Evolutionary conservation across 2,329 filamentous ascomycete genomes (phyloP).

Genomic region (Trichoderma sp.): DNA sequence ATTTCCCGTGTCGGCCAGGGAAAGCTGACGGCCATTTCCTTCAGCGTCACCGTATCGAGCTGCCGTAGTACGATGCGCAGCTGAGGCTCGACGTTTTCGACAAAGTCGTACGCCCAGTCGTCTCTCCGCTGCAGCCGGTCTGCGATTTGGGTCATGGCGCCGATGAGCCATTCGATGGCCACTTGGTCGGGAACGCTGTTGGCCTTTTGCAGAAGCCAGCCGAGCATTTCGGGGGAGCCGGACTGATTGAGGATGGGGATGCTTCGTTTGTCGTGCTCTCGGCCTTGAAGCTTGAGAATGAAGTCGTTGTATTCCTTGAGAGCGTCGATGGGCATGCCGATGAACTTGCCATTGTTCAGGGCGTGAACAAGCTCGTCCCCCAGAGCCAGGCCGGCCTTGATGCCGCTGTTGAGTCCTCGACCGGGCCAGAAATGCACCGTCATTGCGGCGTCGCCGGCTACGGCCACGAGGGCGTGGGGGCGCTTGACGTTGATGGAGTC

Average conservation of each 20-base stretch:
- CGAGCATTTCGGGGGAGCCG: slow-evolving; percentile 40
- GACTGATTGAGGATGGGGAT: slow-evolving; percentile 43
- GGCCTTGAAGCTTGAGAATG: slow-evolving; percentile 41
- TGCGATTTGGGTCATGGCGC: slow-evolving; percentile 41
- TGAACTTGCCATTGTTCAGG: slow-evolving; percentile 37
- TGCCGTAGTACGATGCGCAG: slow-evolving; percentile 41
- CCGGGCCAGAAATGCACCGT: slow-evolving; percentile 45
- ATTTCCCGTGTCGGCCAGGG: slow-evolving; percentile 44
- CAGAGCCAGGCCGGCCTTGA: slow-evolving; percentile 42
- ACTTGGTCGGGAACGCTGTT: slow-evolving; percentile 39
- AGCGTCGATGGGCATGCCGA: slow-evolving; percentile 38
- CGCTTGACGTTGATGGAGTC: slow-evolving; percentile 36
- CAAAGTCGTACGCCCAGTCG: slow-evolving; percentile 39
- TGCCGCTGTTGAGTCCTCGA: slow-evolving; percentile 42
- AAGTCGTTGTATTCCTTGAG: slow-evolving; percentile 43
- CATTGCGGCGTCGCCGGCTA: slow-evolving; percentile 43
- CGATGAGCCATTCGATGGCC: slow-evolving; percentile 42
- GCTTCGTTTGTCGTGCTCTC: slow-evolving; percentile 44
- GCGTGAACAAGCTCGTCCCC: slow-evolving; percentile 43
- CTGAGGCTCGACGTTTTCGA: slow-evolving; percentile 39
- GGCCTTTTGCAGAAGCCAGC: slow-evolving; percentile 42
- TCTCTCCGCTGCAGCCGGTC: slow-evolving; percentile 38
- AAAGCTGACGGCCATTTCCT: slow-evolving; percentile 43
- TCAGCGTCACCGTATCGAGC: slow-evolving; percentile 37
- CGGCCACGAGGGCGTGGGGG: slow-evolving; percentile 40